Percentiles rank a stretch among this genome's conserved stretches.
phyloP scores from a whole-genome alignment of 768 basidiomycete species.

The Phylloporus sp. region DNA sequence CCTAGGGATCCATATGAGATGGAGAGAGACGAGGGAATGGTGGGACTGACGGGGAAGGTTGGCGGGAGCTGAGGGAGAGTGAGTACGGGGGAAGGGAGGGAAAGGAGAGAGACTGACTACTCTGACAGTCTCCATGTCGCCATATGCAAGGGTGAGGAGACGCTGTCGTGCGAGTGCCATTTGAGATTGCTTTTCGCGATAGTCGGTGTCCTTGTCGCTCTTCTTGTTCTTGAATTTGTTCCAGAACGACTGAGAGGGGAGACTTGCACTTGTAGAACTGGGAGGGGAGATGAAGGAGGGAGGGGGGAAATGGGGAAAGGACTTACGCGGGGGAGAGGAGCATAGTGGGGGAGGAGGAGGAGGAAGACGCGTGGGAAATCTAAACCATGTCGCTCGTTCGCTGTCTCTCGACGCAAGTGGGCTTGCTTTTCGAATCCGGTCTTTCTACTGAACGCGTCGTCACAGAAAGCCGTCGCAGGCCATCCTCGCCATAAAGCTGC shows the following conservation, averaged over 20 bases:
- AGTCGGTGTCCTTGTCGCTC: conserved; percentile 57
- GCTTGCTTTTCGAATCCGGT: too few species aligned
- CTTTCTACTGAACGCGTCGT: too few species aligned
- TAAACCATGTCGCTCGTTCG: too few species aligned
- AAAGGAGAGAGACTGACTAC: conserved; percentile 39
- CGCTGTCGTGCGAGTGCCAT: conserved; percentile 73
- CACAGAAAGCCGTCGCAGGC: too few species aligned
- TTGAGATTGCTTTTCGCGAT: conserved; percentile 46
- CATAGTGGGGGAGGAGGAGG: conserved; percentile 42
- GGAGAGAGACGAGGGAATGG: neutral
- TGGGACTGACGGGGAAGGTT: conserved; percentile 50
- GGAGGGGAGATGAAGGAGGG: conserved; percentile 32
- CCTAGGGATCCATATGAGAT: conserved; percentile 39
- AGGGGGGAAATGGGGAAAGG: conserved; percentile 17
- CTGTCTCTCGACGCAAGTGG: too few species aligned
- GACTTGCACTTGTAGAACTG: conserved; percentile 66
- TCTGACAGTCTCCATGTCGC: conserved; percentile 82
- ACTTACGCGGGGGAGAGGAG: conserved; percentile 78
- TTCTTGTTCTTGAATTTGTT: conserved; percentile 67
- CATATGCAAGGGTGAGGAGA: conserved; percentile 75
- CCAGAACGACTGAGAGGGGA: conserved; percentile 45
- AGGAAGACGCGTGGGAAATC: too few species aligned
- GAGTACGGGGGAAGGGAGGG: neutral
- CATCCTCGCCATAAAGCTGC: conserved; percentile 52
- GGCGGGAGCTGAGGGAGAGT: conserved; percentile 53